These are phyloP conservation scores for Neurospora sp. DNA, from an alignment of 495 filamentous ascomycete species.

Conservation along the genomic window DNA sequence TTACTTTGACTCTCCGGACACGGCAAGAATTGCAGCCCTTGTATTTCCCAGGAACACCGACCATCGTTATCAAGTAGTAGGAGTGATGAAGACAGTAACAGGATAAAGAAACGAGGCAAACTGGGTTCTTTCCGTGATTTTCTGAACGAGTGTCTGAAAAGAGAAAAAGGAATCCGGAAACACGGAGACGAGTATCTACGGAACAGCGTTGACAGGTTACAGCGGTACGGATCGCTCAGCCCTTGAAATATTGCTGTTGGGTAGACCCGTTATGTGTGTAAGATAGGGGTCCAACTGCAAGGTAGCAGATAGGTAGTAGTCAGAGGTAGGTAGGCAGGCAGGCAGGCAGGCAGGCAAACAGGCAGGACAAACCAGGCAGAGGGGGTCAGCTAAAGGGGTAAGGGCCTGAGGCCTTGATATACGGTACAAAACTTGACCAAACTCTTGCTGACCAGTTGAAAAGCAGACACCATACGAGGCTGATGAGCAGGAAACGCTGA, in stretches of 20 bases:
- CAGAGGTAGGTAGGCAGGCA: background rate
- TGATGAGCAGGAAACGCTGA: background rate
- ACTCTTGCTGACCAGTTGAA: background rate
- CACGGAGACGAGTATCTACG: background rate
- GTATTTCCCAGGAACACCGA: constrained; percentile 38
- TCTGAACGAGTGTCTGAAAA: background rate
- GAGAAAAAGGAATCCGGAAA: background rate
- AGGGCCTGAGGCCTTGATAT: background rate
- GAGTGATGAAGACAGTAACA: background rate
- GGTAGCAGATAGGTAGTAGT: background rate
- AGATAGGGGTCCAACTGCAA: background rate
- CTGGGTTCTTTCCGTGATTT: background rate
- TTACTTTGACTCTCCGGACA: constrained; percentile 28
- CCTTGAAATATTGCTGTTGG: background rate
- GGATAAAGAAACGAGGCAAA: background rate
- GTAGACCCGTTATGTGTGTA: background rate
- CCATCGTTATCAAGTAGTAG: constrained; percentile 3
- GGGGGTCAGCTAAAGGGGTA: background rate
- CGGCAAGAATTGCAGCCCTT: constrained; percentile 39
- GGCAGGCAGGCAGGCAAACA: background rate
- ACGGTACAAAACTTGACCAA: background rate
- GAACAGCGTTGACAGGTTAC: background rate
- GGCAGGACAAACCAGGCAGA: background rate
- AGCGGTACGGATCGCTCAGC: background rate
- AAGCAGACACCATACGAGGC: background rate